A percentile compares a stretch with the other conserved stretches of the same genome.
These are phyloP conservation scores for Arctostaphylos glauca DNA, from an alignment of 148 eudicot genomes.

Conservation along the genomic window DNA sequence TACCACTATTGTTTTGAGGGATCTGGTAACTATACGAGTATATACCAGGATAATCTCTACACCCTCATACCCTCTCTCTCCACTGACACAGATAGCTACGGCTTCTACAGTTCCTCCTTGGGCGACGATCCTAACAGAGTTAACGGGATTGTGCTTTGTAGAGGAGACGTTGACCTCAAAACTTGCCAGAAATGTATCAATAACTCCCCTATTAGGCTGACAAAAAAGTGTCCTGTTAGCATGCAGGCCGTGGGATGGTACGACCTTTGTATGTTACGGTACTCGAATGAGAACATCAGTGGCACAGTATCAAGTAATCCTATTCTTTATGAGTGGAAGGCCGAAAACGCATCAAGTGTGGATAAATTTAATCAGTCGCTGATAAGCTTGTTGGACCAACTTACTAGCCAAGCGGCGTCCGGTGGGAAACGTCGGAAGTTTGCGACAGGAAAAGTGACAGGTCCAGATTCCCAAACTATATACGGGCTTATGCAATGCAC, in stretches of 20 bases:
- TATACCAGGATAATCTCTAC: slow-evolving; percentile 36
- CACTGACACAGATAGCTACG: slow-evolving; percentile 24
- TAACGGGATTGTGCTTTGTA: neutral
- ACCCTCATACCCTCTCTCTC: slow-evolving; percentile 35
- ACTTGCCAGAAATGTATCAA: neutral
- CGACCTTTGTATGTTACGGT: slow-evolving; percentile 23
- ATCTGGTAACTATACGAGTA: slow-evolving; percentile 26
- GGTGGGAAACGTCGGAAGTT: slow-evolving; percentile 18
- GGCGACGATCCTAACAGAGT: neutral
- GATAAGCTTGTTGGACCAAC: slow-evolving; percentile 10
- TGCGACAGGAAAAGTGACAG: slow-evolving; percentile 26
- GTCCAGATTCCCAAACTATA: slow-evolving; percentile 1
- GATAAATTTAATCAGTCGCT: neutral
- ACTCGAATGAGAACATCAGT: slow-evolving; percentile 19
- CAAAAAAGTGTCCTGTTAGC: neutral
- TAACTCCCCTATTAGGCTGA: neutral
- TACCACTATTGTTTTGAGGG: neutral
- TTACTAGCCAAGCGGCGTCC: slow-evolving; percentile 17
- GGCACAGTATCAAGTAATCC: neutral
- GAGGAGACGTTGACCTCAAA: neutral
- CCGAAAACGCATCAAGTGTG: neutral
- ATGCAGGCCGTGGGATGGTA: slow-evolving; percentile 25
- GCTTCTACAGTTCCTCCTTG: slow-evolving; percentile 31
- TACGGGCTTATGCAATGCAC: slow-evolving; percentile 14
- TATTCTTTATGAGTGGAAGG: neutral